Percentiles rank a stretch among this genome's conserved stretches.
Conservation (phyloP, 2,329 filamentous ascomycete genomes). For the Lecanicillium sp. region DNA sequence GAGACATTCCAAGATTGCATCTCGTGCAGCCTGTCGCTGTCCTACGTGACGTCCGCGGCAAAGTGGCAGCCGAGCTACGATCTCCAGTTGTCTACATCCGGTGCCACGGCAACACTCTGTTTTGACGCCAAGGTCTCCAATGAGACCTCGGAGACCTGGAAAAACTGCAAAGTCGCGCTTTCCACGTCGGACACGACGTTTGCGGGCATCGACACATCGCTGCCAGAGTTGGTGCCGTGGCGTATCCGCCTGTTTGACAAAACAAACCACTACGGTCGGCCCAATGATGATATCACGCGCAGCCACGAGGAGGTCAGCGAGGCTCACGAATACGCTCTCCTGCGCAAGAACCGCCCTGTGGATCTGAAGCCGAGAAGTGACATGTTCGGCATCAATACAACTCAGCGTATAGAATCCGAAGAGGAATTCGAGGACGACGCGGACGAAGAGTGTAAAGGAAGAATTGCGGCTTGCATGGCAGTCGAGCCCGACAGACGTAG, state of each 20-base stretch:
- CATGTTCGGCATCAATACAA: constrained; percentile 15
- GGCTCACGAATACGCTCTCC: constrained; percentile 22
- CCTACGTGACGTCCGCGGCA: constrained; percentile 52
- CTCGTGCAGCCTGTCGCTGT: constrained; percentile 45
- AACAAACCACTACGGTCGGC: constrained; percentile 16
- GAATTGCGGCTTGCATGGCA: too few relatives aligned
- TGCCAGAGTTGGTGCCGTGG: constrained; percentile 53
- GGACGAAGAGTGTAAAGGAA: neutral
- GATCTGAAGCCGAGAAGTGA: constrained; percentile 10
- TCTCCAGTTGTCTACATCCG: constrained; percentile 52
- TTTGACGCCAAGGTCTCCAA: constrained; percentile 61
- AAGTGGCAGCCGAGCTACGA: constrained; percentile 59
- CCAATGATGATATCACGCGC: constrained; percentile 23
- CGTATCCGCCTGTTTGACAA: constrained; percentile 37
- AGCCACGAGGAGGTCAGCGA: constrained; percentile 31
- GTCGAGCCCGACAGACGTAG: too few relatives aligned
- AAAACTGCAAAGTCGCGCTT: constrained; percentile 51
- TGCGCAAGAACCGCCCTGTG: constrained; percentile 16
- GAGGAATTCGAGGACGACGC: too few relatives aligned
- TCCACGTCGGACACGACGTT: constrained; percentile 59
- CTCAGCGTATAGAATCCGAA: too few relatives aligned
- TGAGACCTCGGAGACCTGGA: constrained; percentile 58
- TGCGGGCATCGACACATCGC: constrained; percentile 46
- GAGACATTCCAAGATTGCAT: constrained; percentile 27
- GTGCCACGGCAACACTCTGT: constrained; percentile 45